Evolutionary conservation across 148 eudicot species (phyloP).

Genomic region (Vaccinium vitisidaea): DNA sequence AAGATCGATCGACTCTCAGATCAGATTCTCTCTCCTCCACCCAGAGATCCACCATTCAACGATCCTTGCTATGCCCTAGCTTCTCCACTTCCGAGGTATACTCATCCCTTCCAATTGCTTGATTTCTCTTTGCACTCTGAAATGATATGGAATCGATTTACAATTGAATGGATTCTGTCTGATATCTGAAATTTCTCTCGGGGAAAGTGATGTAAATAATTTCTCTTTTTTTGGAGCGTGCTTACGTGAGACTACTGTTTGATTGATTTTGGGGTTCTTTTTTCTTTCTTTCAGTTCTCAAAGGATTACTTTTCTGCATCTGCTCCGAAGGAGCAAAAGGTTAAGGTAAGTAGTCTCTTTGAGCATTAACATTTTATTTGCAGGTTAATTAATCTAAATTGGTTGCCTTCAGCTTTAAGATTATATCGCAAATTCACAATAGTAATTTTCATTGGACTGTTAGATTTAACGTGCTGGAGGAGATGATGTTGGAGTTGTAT

Average conservation of each 20-base stretch:
- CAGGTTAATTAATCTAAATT: neutral
- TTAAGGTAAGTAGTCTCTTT: neutral
- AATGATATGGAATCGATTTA: too few species aligned
- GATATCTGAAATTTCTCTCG: neutral
- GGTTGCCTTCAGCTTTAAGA: neutral
- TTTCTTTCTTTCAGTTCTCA: neutral
- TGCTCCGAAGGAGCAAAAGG: neutral
- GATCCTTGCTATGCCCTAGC: too few species aligned
- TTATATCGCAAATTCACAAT: neutral
- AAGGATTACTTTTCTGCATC: neutral
- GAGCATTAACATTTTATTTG: neutral
- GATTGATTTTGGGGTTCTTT: too few species aligned
- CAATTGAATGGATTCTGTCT: neutral
- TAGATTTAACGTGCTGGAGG: too few species aligned
- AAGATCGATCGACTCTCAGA: too few species aligned
- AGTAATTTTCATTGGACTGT: neutral
- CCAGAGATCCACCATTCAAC: too few species aligned
- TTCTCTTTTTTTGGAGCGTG: neutral
- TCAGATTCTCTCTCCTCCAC: too few species aligned
- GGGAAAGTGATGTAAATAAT: neutral
- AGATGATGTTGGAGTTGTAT: too few species aligned
- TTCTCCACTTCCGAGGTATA: too few species aligned
- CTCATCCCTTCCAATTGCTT: too few species aligned
- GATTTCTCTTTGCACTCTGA: too few species aligned
- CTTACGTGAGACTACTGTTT: too few species aligned